These are phyloP conservation scores for Kockiozyma suomiensis DNA, from an alignment of 805 yeast genomes.

Conservation along the genomic window DNA sequence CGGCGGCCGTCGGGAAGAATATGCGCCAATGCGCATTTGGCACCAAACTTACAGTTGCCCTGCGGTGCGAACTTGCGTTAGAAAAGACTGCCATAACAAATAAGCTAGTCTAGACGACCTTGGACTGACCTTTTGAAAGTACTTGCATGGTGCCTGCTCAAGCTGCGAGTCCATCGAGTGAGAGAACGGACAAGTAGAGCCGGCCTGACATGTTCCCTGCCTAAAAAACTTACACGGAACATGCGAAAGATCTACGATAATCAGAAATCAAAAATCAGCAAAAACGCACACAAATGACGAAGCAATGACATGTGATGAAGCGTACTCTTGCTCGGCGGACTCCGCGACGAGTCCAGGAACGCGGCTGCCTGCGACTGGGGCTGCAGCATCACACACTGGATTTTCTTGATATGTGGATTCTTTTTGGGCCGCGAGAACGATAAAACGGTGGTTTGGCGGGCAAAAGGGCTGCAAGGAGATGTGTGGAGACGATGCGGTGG, in stretches of 20 bases:
- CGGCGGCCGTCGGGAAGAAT: conserved; percentile 85
- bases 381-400: conserved; percentile 12
- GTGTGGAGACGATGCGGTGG: not conserved
- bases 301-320: not conserved
- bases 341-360: conserved; percentile 31
- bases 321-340: conserved; percentile 36
- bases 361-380: conserved; percentile 19
- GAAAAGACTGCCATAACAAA: not conserved
- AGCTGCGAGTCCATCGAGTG: conserved; percentile 66
- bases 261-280: not conserved
- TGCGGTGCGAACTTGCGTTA: not conserved
- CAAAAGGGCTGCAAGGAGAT: no score
- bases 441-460: no score
- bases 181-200: conserved; percentile 85
- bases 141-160: conserved; percentile 73
- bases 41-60: conserved; percentile 96
- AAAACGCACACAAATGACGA: not conserved
- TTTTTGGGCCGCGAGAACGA: no score
- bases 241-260: conserved; percentile 68
- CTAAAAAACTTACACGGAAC: conserved; percentile 94
- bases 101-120: no score
- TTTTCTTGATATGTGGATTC: no score
- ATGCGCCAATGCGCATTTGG: conserved; percentile 93
- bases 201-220: conserved; percentile 96
- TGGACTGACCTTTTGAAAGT: conserved; percentile 65